Conservation (phyloP, 768 basidiomycete genomes). For the Clitopilus passeckerianus region DNA sequence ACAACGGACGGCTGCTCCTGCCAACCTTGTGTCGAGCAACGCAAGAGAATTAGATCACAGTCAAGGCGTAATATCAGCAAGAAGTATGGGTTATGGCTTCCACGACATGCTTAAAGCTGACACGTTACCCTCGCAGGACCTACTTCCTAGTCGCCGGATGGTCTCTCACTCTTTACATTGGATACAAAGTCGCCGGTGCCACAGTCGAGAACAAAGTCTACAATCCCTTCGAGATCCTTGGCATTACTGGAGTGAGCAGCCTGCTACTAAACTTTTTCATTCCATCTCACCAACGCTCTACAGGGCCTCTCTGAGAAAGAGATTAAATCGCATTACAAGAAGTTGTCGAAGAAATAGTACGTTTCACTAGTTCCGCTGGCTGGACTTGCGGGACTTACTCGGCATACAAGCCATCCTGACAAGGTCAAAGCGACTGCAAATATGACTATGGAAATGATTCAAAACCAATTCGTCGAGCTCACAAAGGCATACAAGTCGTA, state of each 20-base stretch:
- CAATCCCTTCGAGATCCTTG: constrained; percentile 93
- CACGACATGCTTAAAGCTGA: neutral
- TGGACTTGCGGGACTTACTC: neutral
- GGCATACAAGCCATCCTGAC: constrained; percentile 79
- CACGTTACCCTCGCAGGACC: constrained; percentile 34
- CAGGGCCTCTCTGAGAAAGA: constrained; percentile 78
- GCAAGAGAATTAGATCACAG: constrained; percentile 40
- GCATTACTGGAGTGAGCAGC: constrained; percentile 50
- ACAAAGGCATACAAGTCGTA: constrained; percentile 98
- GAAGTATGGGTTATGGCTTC: constrained; percentile 34
- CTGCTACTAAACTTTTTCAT: neutral
- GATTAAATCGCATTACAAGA: constrained; percentile 94
- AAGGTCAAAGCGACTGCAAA: constrained; percentile 84
- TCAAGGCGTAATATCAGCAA: constrained; percentile 43
- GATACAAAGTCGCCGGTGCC: constrained; percentile 57
- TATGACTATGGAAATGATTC: constrained; percentile 82
- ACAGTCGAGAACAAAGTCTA: constrained; percentile 70
- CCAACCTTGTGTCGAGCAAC: constrained; percentile 51
- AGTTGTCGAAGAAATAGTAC: constrained; percentile 83
- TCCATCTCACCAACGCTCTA: neutral
- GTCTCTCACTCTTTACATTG: constrained; percentile 62
- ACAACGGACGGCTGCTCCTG: neutral
- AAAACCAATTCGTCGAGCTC: constrained; percentile 82
- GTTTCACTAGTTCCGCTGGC: constrained; percentile 11
- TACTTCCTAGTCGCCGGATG: constrained; percentile 67